Evolutionary conservation across 1,284 basidiomycete genomes (phyloP).

Genomic region (Melampsora occidentalis): DNA sequence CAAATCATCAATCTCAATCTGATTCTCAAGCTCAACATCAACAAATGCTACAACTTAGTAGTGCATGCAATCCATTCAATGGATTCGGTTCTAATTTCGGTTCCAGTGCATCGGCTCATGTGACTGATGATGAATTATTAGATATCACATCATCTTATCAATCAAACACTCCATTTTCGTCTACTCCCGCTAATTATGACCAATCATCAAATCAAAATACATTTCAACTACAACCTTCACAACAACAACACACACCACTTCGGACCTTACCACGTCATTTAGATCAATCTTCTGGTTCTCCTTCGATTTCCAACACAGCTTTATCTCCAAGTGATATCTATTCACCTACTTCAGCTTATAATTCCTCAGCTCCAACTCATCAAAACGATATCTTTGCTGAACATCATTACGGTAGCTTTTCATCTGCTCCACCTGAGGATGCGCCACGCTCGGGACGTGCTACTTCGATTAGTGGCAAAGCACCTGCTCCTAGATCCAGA

Average conservation of each 20-base stretch:
- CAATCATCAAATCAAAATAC: slow-evolving; percentile 3
- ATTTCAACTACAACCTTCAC: background rate
- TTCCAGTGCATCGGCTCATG: too few relatives aligned
- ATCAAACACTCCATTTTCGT: too few relatives aligned
- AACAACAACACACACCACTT: slow-evolving; percentile 5
- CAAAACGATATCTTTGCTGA: background rate
- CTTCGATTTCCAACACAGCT: background rate
- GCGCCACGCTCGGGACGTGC: background rate
- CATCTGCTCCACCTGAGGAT: background rate
- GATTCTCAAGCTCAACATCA: too few relatives aligned
- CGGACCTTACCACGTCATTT: background rate
- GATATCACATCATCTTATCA: too few relatives aligned
- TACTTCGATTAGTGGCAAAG: background rate
- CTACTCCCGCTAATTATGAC: background rate
- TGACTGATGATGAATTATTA: too few relatives aligned
- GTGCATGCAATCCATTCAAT: too few relatives aligned
- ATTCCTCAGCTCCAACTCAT: background rate
- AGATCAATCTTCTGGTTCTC: background rate
- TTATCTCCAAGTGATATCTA: slow-evolving; percentile 8
- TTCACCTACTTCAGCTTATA: background rate
- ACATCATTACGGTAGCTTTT: background rate
- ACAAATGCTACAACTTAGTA: too few relatives aligned
- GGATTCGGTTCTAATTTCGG: too few relatives aligned
- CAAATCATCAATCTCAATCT: too few relatives aligned
- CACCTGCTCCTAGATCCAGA: background rate